Conservation (phyloP, 176 grass and related monocot species). For the Calamus simplicifolius region DNA sequence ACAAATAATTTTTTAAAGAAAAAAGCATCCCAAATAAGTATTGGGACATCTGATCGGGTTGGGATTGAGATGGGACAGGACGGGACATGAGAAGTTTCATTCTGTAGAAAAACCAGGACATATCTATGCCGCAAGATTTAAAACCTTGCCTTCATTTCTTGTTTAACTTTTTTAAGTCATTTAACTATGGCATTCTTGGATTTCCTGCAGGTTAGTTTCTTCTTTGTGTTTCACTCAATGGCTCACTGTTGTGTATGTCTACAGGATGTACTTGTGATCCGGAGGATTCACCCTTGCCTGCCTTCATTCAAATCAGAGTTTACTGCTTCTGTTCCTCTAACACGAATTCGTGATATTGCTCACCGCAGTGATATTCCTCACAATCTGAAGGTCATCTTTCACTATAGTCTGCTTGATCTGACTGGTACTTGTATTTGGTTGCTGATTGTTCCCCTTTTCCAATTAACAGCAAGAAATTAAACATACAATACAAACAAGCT, state of each 20-base stretch:
- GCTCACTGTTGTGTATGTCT: neutral
- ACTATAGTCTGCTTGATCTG: constrained; percentile 3
- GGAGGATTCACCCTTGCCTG: constrained; percentile 84
- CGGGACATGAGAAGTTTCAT: too few relatives aligned
- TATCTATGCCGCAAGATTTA: too few relatives aligned
- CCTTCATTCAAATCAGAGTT: constrained; percentile 99
- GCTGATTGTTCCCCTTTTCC: constrained; percentile 16
- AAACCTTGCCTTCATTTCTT: too few relatives aligned
- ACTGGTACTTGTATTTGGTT: constrained; percentile 13
- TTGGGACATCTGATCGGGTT: too few relatives aligned
- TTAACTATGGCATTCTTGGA: too few relatives aligned
- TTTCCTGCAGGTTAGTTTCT: neutral
- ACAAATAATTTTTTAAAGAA: too few relatives aligned
- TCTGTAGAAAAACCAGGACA: too few relatives aligned
- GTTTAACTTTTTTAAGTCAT: too few relatives aligned
- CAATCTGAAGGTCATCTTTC: constrained; percentile 70
- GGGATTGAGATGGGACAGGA: too few relatives aligned
- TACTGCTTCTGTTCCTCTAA: constrained; percentile 96
- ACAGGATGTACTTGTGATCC: constrained; percentile 69
- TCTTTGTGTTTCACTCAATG: neutral
- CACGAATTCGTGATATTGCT: constrained; percentile 95
- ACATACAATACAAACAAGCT: constrained; percentile 99
- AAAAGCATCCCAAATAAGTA: too few relatives aligned
- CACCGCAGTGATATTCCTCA: constrained; percentile 94
- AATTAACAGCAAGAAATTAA: constrained; percentile 95